These are phyloP conservation scores for Pichia heedii DNA, from an alignment of 805 yeast genomes.

Conservation along the genomic window DNA sequence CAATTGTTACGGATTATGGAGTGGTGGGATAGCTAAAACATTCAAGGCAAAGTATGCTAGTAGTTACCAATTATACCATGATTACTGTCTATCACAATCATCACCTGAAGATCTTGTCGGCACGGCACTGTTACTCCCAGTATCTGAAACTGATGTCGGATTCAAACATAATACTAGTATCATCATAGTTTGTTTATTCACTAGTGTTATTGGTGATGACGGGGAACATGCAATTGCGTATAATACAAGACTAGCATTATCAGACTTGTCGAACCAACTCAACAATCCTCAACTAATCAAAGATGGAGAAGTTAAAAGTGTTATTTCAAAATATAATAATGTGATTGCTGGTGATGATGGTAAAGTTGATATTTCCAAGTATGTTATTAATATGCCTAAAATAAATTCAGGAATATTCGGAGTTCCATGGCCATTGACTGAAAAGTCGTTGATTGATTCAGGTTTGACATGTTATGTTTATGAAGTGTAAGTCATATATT, in stretches of 20 bases:
- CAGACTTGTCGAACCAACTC: slow-evolving; percentile 36
- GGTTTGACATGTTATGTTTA: slow-evolving; percentile 37
- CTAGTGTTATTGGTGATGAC: slow-evolving; percentile 50
- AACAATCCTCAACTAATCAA: slow-evolving; percentile 9
- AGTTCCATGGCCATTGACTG: slow-evolving; percentile 74
- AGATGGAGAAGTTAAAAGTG: slow-evolving; percentile 1
- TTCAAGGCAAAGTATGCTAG: slow-evolving; percentile 47
- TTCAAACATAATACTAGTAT: slow-evolving; percentile 19
- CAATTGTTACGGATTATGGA: slow-evolving; percentile 74
- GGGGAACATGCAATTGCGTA: slow-evolving; percentile 37
- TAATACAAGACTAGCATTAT: slow-evolving; percentile 43
- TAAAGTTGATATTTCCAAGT: not conserved
- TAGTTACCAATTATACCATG: slow-evolving; percentile 42
- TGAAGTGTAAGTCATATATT: slow-evolving; percentile 23
- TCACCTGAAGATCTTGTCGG: slow-evolving; percentile 40
- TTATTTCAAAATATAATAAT: slow-evolving; percentile 1
- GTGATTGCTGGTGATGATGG: not conserved
- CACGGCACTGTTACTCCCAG: slow-evolving; percentile 37
- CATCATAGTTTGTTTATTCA: slow-evolving; percentile 62
- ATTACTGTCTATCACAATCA: slow-evolving; percentile 29
- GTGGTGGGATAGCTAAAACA: slow-evolving; percentile 69
- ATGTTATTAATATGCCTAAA: slow-evolving; percentile 52
- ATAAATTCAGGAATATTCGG: slow-evolving; percentile 75
- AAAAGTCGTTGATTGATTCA: slow-evolving; percentile 33
- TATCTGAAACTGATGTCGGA: slow-evolving; percentile 26